These are phyloP conservation scores for Heimioporus sp. DNA, from an alignment of 768 basidiomycete species.

Conservation along the genomic window DNA sequence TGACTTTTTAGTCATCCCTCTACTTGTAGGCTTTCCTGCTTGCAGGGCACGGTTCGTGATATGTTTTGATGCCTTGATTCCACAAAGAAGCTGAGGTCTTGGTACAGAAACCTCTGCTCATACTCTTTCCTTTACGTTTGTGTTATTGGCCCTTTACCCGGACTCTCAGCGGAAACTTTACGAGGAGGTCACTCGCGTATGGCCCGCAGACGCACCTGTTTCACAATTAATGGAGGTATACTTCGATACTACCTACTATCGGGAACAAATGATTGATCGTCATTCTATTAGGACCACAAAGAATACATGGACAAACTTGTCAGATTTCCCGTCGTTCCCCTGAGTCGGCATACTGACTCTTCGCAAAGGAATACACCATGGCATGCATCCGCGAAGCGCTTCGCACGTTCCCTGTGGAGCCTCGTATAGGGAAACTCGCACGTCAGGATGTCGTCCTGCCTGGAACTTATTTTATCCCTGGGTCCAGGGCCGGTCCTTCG, in stretches of 20 bases:
- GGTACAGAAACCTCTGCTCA: constrained; percentile 47
- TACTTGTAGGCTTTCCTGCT: constrained; percentile 40
- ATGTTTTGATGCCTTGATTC: not conserved
- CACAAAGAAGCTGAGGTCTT: constrained; percentile 4
- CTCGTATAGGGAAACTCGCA: constrained; percentile 37
- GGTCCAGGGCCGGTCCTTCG: constrained; percentile 4
- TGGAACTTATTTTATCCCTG: constrained; percentile 33
- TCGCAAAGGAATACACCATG: constrained; percentile 38
- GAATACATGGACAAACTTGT: constrained; percentile 39
- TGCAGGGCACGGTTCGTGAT: constrained; percentile 46
- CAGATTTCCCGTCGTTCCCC: not conserved
- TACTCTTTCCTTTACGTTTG: constrained; percentile 41
- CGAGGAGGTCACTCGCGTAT: constrained; percentile 38
- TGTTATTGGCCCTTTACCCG: constrained; percentile 48
- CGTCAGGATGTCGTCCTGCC: constrained; percentile 35
- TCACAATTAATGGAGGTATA: constrained; percentile 29
- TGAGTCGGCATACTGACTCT: not conserved
- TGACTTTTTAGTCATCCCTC: not conserved
- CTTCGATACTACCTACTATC: not conserved
- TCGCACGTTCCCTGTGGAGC: constrained; percentile 39
- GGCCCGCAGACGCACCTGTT: constrained; percentile 37
- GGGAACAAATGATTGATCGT: not conserved
- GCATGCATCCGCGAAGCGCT: constrained; percentile 48
- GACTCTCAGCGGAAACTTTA: constrained; percentile 46
- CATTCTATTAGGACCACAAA: constrained; percentile 35